phyloP scores from a whole-genome alignment of 164 flowering plant genomes.

The Annona cherimola region DNA sequence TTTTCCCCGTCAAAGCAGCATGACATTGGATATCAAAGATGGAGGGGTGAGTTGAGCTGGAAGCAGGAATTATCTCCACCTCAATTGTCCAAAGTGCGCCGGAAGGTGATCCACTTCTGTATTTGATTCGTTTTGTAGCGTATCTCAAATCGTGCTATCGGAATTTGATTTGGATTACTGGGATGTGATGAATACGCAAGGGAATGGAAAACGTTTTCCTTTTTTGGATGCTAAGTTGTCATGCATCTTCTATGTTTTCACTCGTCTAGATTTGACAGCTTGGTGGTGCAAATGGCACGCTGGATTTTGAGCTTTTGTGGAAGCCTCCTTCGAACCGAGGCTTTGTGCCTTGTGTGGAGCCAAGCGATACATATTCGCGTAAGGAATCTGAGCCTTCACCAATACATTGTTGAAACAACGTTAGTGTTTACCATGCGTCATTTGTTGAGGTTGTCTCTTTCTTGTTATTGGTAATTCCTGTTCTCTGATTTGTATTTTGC shows the following conservation, averaged over 20 bases:
- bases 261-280: conserved; percentile 93
- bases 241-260: conserved; percentile 76
- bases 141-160: neutral
- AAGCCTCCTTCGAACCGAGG: conserved; percentile 67
- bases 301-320: conserved; percentile 62
- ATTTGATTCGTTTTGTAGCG: neutral
- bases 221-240: conserved; percentile 32
- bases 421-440: neutral
- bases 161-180: neutral
- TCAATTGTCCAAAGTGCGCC: conserved; percentile 41
- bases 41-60: conserved; percentile 18
- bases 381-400: conserved; percentile 13
- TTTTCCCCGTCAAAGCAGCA: conserved; percentile 26
- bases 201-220: neutral
- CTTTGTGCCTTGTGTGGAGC: conserved; percentile 60
- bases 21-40: conserved; percentile 35
- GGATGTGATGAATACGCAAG: neutral
- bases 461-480: neutral
- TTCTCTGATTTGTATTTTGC: neutral
- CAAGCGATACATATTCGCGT: conserved; percentile 55
- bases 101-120: conserved; percentile 42
- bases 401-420: neutral
- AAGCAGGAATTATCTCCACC: conserved; percentile 33
- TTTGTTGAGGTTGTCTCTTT: neutral
- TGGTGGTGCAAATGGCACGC: conserved; percentile 37